Percentiles rank a stretch among this genome's conserved stretches.
phyloP scores from a whole-genome alignment of 2,329 filamentous ascomycete species.

The Monilinia laxa region DNA sequence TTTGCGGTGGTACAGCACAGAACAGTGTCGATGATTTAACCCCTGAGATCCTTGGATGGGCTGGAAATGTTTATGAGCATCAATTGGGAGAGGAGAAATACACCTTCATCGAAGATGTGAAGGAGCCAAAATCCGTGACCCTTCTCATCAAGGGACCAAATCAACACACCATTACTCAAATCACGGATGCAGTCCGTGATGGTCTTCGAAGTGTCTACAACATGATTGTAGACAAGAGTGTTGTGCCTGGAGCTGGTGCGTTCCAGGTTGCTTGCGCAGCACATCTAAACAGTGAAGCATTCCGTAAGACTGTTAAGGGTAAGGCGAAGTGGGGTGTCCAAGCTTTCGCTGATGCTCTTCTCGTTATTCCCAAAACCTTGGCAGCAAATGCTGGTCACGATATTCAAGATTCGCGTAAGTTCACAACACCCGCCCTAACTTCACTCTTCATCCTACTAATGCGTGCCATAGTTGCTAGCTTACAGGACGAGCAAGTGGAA shows the following conservation, averaged over 20 bases:
- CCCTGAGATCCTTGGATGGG: slow-evolving; percentile 89
- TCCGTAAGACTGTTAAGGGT: slow-evolving; percentile 89
- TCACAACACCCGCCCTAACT: not conserved
- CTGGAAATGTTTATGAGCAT: slow-evolving; percentile 94
- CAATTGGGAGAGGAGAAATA: slow-evolving; percentile 98
- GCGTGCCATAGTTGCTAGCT: slow-evolving; percentile 63
- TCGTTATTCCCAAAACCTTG: slow-evolving; percentile 96
- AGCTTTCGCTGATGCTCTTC: slow-evolving; percentile 90
- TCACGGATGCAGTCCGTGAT: slow-evolving; percentile 94
- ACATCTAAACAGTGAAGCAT: slow-evolving; percentile 82
- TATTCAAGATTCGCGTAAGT: slow-evolving; percentile 89
- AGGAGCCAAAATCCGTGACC: slow-evolving; percentile 97
- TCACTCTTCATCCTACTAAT: slow-evolving; percentile 28
- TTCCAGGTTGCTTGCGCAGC: slow-evolving; percentile 93
- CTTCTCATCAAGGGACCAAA: slow-evolving; percentile 98
- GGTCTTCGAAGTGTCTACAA: slow-evolving; percentile 97
- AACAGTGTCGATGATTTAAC: slow-evolving; percentile 95
- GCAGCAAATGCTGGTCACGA: slow-evolving; percentile 96
- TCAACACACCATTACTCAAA: slow-evolving; percentile 91
- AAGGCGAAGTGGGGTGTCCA: slow-evolving; percentile 96
- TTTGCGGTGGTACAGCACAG: slow-evolving; percentile 87
- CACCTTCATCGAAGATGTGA: slow-evolving; percentile 97
- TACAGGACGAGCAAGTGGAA: slow-evolving; percentile 83
- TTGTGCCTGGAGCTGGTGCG: slow-evolving; percentile 89
- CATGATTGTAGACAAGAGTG: slow-evolving; percentile 97